Evolutionary conservation across 805 yeast species (phyloP).

Genomic region (Cyberlindnera euphorbiiphila): DNA sequence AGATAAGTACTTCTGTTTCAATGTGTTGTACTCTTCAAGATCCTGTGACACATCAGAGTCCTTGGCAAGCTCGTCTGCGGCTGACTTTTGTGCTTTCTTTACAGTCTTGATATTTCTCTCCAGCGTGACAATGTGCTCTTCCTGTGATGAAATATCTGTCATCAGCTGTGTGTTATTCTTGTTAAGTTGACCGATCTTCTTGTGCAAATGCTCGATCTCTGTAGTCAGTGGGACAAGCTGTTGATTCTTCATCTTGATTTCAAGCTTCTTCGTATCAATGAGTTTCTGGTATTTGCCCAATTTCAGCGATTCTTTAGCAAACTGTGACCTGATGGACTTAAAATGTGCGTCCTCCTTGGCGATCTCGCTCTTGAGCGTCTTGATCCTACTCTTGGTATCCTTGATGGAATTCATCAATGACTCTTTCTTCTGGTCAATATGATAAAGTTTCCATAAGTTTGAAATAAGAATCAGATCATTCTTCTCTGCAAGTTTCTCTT

Average conservation of each 20-base stretch:
- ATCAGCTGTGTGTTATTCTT: slow-evolving; percentile 46
- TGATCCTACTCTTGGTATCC: slow-evolving; percentile 27
- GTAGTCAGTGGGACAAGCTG: slow-evolving; percentile 61
- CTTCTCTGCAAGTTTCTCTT: slow-evolving; percentile 48
- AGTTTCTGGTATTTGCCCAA: slow-evolving; percentile 38
- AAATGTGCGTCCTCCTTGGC: slow-evolving; percentile 35
- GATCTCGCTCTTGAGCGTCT: slow-evolving; percentile 33
- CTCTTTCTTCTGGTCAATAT: slow-evolving; percentile 42
- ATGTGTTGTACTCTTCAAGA: slow-evolving; percentile 49
- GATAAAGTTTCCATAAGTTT: slow-evolving; percentile 63
- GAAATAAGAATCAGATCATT: slow-evolving; percentile 42
- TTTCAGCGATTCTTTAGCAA: slow-evolving; percentile 43
- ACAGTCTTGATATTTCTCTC: slow-evolving; percentile 46
- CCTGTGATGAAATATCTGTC: slow-evolving; percentile 52
- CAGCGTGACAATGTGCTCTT: slow-evolving; percentile 36
- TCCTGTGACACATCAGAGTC: slow-evolving; percentile 43
- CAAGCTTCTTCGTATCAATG: slow-evolving; percentile 34
- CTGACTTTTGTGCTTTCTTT: slow-evolving; percentile 35
- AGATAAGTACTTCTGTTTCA: slow-evolving; percentile 55
- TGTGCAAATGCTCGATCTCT: slow-evolving; percentile 43
- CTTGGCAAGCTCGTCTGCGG: slow-evolving; percentile 34
- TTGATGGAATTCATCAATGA: slow-evolving; percentile 24
- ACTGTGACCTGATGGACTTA: slow-evolving; percentile 37
- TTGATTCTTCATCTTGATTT: slow-evolving; percentile 41
- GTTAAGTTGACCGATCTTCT: slow-evolving; percentile 44